Base-by-base conservation (phyloP, 768 basidiomycete genomes). In the Rhodotorula toruloides region DNA sequence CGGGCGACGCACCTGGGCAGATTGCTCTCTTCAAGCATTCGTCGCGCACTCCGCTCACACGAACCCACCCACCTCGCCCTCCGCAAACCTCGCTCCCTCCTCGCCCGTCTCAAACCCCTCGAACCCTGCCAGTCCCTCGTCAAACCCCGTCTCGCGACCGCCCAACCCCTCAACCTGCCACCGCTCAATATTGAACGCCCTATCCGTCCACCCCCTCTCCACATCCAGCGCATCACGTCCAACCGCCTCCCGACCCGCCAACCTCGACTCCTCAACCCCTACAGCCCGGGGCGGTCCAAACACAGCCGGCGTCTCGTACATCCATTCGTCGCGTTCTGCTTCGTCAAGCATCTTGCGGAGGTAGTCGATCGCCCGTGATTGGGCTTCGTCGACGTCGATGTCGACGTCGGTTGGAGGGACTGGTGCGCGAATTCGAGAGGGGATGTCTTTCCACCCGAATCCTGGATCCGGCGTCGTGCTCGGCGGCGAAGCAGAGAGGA, bases 141-240 rank as follows among this genome's bases (percentile, higher is more conserved):
- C 43, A 14, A n/a, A 32, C 43, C 11, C 42, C 1, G n/a, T 10
- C 34, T 25, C 44, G 32, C n/a, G n/a, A n/a, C n/a, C n/a, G n/a
- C n/a, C n/a, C n/a, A 17, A 17, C 11, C 31, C 43, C 25, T 57
- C 43, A 14, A 36, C 34, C 10, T 29, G 21, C 36, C 37, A 60
- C 31, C 50, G 25, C 42, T 61, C 60, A 34, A 47, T 19, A 25
- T 61, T 61, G 52, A 61, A 61, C 43, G 60, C 60, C 5, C 17
- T 11, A 53, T 61, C 60, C 32, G 36, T 32, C 60, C 60, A 61
- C n/a, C n/a, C n/a, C n/a, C n/a, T n/a, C n/a, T n/a, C n/a, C n/a
- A n/a, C n/a, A n/a, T n/a, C n/a, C n/a, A n/a, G n/a, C n/a, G n/a
- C n/a, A n/a, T n/a, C n/a, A n/a, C n/a, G n/a, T n/a, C n/a, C n/a